Conservation (phyloP, 2,329 filamentous ascomycete species). For the Alternaria angustiovoidea region DNA sequence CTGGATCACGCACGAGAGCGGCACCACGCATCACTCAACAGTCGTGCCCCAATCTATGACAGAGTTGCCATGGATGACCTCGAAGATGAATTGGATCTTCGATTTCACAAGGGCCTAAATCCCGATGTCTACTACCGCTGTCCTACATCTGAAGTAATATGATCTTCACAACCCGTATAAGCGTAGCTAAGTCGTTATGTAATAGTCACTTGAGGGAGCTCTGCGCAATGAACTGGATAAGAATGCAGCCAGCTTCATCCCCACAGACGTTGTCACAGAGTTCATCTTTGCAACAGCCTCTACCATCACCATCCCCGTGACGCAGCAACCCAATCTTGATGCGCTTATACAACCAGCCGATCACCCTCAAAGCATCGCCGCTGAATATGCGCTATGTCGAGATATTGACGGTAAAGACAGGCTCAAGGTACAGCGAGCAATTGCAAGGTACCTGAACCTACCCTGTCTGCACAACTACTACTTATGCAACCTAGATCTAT, state of each 20-base stretch:
- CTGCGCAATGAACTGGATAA: constrained; percentile 42
- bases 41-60: neutral
- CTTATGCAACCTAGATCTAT: constrained; percentile 32
- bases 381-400: constrained; percentile 39
- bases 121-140: constrained; percentile 46
- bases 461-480: neutral
- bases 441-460: constrained; percentile 31
- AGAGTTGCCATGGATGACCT: constrained; percentile 37
- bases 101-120: constrained; percentile 37
- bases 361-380: constrained; percentile 39
- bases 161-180: constrained; percentile 10
- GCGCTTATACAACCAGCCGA: constrained; percentile 38
- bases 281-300: constrained; percentile 42
- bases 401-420: constrained; percentile 37
- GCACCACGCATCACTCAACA: constrained; percentile 10
- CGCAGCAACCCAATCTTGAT: constrained; percentile 37
- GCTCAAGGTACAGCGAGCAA: constrained; percentile 40
- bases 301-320: constrained; percentile 42
- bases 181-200: constrained; percentile 24
- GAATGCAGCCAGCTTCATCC: constrained; percentile 39
- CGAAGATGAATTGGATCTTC: constrained; percentile 44
- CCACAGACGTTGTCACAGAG: constrained; percentile 42
- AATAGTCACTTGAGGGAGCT: constrained; percentile 39
- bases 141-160: constrained; percentile 36
- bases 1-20: constrained; percentile 8